Base-by-base conservation (phyloP, 805 yeast genomes). In the Kuraishia ogatae region DNA sequence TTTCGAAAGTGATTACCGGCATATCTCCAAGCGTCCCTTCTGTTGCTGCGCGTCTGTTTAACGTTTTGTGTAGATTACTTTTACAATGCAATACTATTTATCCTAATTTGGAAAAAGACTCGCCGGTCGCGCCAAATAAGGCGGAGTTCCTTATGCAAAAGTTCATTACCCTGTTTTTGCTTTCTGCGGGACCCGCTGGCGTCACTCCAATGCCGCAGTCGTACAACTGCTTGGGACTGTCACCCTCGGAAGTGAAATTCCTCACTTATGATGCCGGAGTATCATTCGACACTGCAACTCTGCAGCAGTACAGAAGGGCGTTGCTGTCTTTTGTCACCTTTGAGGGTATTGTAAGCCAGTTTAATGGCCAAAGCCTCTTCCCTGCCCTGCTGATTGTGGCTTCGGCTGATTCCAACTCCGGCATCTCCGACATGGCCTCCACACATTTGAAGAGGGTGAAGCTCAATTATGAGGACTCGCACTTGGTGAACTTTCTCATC, bases 261-360 rank as follows among this genome's bases (percentile, higher is more conserved):
- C 81, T 89, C 60, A 85, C 89, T 0, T 77, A 75, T 54, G 80
- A 80, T 58, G 89, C 93, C 2, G 93, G 92, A 26, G 79, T 83
- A 0, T 66, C 79, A 0, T 83, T 80, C 62, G 79, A 79, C 54
- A 70, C 72, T 5, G 75, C 74, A 0, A 81, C 78, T 20, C 66
- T 89, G 48, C 59, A 69, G 1, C 60, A 56, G 5, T 74, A 71
- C 52, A 82, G 78, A 57, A 58, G 55, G 5, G 72, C 76, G 11
- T 70, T 80, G 1, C 51, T 79, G 57, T 60, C 75, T 61, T 68
- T 85, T 64, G 52, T 72, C 57, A 35, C 43, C 13, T 35, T 17
- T 11, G 43, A 35, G 15, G 43, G 43, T 10, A 17, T 35, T 3
- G 43, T 35, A 17, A 17, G 43, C n/a, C 69, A 79, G 54, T 59